A percentile compares a stretch with the other conserved stretches of the same genome.
Conservation (phyloP, 31 red algal genomes). For the Endocladia muricata region DNA sequence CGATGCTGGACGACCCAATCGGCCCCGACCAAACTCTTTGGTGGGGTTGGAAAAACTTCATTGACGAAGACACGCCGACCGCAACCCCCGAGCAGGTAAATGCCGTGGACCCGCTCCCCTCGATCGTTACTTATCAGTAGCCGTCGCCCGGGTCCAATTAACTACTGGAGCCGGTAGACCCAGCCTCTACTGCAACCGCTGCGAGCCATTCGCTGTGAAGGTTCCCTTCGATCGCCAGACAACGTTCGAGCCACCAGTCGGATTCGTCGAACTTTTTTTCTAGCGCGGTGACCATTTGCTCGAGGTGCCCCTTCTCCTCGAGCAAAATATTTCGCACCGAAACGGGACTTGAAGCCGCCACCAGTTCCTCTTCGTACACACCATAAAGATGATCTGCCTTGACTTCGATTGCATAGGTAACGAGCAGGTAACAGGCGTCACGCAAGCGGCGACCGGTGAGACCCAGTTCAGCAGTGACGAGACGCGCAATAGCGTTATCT, state of each 20-base stretch:
- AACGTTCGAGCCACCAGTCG: too few species aligned
- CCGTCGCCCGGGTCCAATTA: too few species aligned
- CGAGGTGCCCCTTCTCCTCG: neutral
- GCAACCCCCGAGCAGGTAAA: neutral
- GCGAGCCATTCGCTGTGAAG: too few species aligned
- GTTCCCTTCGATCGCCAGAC: too few species aligned
- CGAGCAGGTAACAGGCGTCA: neutral
- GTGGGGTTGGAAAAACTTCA: neutral
- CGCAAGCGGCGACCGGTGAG: neutral
- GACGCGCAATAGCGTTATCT: neutral
- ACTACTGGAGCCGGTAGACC: too few species aligned
- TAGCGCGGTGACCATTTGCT: too few species aligned
- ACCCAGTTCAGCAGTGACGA: neutral
- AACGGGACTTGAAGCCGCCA: neutral
- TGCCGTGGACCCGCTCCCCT: neutral
- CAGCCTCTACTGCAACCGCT: too few species aligned
- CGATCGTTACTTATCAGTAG: neutral
- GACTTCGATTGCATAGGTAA: slow-evolving; percentile 10
- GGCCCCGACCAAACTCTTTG: too few species aligned
- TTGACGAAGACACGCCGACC: neutral
- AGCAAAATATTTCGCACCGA: neutral
- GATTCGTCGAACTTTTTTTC: too few species aligned
- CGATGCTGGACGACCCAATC: neutral
- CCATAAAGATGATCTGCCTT: neutral
- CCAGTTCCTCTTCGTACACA: neutral